phyloP scores from a whole-genome alignment of 208 protist species.

The Leishmania arabica region DNA sequence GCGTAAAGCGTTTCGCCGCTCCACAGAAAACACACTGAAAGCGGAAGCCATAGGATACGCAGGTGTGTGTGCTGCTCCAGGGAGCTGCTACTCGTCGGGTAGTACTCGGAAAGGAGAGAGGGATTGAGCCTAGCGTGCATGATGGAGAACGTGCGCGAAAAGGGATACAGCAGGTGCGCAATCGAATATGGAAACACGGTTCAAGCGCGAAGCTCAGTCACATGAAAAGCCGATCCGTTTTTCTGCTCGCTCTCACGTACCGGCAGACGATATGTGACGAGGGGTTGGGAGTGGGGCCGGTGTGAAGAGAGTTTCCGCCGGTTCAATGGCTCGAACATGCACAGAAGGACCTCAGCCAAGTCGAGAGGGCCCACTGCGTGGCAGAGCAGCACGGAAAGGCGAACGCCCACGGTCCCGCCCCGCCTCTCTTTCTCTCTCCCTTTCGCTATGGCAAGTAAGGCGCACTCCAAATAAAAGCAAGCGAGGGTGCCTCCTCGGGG shows the following conservation, averaged over 20 bases:
- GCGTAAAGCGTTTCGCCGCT: slow-evolving; percentile 22
- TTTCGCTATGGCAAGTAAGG: background rate
- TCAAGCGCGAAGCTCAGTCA: background rate
- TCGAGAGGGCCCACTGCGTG: background rate
- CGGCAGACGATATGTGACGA: background rate
- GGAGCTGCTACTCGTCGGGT: slow-evolving; percentile 51
- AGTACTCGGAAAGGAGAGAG: slow-evolving; percentile 36
- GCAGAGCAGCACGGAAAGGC: background rate
- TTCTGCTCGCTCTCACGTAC: background rate
- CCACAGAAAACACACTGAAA: slow-evolving; percentile 52
- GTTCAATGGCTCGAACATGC: background rate
- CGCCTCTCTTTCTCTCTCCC: background rate
- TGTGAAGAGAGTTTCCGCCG: background rate
- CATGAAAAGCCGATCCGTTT: background rate
- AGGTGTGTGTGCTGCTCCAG: slow-evolving; percentile 61
- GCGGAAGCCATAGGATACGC: slow-evolving; percentile 77
- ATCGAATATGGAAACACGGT: background rate
- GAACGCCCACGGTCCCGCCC: too few species aligned
- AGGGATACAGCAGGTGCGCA: background rate
- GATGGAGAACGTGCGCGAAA: background rate
- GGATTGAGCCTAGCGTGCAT: slow-evolving; percentile 19
- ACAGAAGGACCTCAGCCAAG: background rate
- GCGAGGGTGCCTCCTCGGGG: background rate
- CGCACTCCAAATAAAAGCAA: background rate
- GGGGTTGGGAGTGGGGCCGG: background rate